Conservation (phyloP, 2,329 filamentous ascomycete genomes). For the Penicillium hesseltinei region DNA sequence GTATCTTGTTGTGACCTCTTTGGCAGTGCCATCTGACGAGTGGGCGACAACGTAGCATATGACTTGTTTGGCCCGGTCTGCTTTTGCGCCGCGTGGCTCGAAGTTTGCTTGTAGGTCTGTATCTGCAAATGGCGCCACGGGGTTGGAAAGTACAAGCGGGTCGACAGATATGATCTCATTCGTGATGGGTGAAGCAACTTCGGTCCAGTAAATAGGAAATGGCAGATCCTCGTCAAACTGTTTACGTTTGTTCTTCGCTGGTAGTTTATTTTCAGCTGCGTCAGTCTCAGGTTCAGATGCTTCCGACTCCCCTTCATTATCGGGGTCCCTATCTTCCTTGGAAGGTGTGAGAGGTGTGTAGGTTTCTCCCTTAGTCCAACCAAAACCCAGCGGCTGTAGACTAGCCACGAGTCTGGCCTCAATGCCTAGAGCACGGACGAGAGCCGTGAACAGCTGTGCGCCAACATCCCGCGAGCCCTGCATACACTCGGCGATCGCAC, state of each 20-base stretch:
- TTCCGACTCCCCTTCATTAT: slow-evolving; percentile 11
- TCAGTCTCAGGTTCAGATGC: slow-evolving; percentile 24
- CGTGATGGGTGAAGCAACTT: slow-evolving; percentile 78
- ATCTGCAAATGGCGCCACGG: slow-evolving; percentile 62
- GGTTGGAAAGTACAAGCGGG: slow-evolving; percentile 62
- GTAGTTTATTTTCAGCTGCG: slow-evolving; percentile 21
- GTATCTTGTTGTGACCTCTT: slow-evolving; percentile 92
- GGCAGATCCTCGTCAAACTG: slow-evolving; percentile 72
- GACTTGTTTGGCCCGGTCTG: slow-evolving; percentile 82
- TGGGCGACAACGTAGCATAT: slow-evolving; percentile 86
- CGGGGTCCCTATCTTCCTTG: slow-evolving; percentile 18
- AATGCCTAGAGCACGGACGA: slow-evolving; percentile 75
- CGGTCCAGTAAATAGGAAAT: slow-evolving; percentile 90
- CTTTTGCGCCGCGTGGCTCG: slow-evolving; percentile 77
- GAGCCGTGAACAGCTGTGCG: slow-evolving; percentile 82
- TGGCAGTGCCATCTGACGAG: slow-evolving; percentile 80
- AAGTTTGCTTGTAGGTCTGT: slow-evolving; percentile 71
- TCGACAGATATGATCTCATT: slow-evolving; percentile 79
- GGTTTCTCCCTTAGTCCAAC: slow-evolving; percentile 84
- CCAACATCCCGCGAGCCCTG: slow-evolving; percentile 84
- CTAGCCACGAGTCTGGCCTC: slow-evolving; percentile 82
- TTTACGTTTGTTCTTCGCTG: slow-evolving; percentile 44
- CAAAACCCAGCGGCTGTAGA: slow-evolving; percentile 82
- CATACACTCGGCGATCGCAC: slow-evolving; percentile 64
- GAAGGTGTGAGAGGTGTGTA: slow-evolving; percentile 53